Evolutionary conservation across 2,329 filamentous ascomycete genomes (phyloP), one percentile per base, ranked within the genome.

Genomic region (Beauveria scarabaeidicola): DNA sequence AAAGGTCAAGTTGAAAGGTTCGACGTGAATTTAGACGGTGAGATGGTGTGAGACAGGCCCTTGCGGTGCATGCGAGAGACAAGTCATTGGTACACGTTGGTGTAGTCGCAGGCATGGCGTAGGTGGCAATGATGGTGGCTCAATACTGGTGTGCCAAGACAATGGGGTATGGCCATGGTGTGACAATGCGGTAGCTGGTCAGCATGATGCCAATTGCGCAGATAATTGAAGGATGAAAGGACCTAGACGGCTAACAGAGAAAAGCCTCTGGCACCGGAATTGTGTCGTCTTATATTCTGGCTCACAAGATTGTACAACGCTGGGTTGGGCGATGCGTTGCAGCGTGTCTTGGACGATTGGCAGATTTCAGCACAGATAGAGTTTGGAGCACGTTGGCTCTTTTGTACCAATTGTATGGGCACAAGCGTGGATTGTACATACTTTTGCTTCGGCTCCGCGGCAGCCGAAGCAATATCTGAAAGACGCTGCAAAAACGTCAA

Each of bases 281-380:
- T 3, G 54, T 57, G 54, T 47, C 53, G 40, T 47, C 8, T n/a
- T 56, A 10, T 27, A 4, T 36, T 41, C 51, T 15, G n/a, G 19
- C 17, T 23, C 48, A 38, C 29, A 23, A 10, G n/a, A 41, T 10
- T 51, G 21, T 19, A 54, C 32, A 41, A 38, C 21, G 32, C 44
- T 23, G 25, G 38, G 36, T 23, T 15, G 11, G 23, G 44, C 54
- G 19, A 25, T 19, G 7, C 48, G 27, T 19, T 15, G 15, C 47
- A 52, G 55, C 47, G 55, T 58, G 55, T 58, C 55, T 58, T 61
- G 60, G 40, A 51, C 50, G 19, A 59, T 59, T 61, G 60, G 60
- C 19, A 38, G 52, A 48, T 46, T 32, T 19, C 17, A 23, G 43
- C 41, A 10, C 27, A 1, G 41, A 46, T 15, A 23, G 17, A 21